Evolutionary conservation across 2,329 filamentous ascomycete genomes (phyloP), one percentile per base, ranked within the genome.

Genomic region (Beauveria asiatica): DNA sequence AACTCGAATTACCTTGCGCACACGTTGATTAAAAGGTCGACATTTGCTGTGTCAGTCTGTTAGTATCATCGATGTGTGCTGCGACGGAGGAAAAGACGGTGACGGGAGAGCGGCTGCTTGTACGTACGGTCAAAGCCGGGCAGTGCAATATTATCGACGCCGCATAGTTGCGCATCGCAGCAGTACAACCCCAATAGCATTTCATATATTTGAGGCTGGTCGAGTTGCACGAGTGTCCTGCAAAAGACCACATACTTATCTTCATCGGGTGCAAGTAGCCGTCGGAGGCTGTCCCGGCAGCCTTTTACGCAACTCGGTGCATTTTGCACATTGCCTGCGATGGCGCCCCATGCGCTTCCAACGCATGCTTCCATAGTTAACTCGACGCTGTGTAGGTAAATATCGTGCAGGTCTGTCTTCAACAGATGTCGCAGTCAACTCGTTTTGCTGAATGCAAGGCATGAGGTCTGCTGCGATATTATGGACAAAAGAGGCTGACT

Each of bases 141-240:
- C 30, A 63, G 61, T 13, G 62, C 63, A 30, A 71, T 63, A 55
- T 72, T 69, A 57, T 73, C 69, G 49, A 83, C 78, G 30, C 80
- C 80, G 65, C 80, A 83, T 53, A 73, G 73, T 55, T 72, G 74
- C 53, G 75, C 73, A 66, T 82, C 79, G 67, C 81, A 82, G 68
- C 79, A 79, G 66, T 83, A 83, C 23, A 83, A 69, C 45, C 70
- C 66, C 72, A 74, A 76, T 11, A 83, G 72, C n/a, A 62, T 61
- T 8, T 66, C 55, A 46, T 70, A 66, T 27, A 66, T 65, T 55
- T 67, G 65, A 37, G 68, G 63, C 23, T 62, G 58, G 8, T 61
- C 57, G 21, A 55, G 65, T 66, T 69, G 62, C 64, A 69, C 64
- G 5, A 75, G 68, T 6, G 62, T 62, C 62, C 70, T 62, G 63